These are phyloP conservation scores for Begonia peltatifolia DNA, from an alignment of 306 rosid genomes.

Conservation along the genomic window DNA sequence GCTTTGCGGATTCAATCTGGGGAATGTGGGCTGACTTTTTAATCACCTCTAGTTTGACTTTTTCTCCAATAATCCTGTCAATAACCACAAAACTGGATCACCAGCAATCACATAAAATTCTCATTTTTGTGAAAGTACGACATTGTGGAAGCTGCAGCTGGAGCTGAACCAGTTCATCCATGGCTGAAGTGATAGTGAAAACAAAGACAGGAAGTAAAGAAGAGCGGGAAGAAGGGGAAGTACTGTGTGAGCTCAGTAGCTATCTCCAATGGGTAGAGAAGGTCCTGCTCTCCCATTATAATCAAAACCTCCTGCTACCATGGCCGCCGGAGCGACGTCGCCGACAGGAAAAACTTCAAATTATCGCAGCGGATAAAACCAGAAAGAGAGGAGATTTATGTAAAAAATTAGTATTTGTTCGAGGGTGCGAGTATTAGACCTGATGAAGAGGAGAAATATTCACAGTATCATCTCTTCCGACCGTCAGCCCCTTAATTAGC, in stretches of 20 bases:
- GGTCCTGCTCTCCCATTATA: conserved; percentile 74
- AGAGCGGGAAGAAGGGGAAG: conserved; percentile 5
- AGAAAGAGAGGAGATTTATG: no score
- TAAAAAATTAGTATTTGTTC: no score
- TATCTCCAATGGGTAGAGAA: conserved; percentile 54
- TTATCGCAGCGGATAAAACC: no score
- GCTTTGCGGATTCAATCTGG: conserved; percentile 41
- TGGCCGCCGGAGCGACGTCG: no score
- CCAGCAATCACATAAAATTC: no score
- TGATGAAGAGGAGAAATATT: conserved; percentile 46
- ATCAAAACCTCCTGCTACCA: conserved; percentile 52
- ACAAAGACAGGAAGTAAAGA: not conserved
- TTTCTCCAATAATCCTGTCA: conserved; percentile 51
- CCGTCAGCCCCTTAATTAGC: conserved; percentile 46
- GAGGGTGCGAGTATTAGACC: conserved; percentile 13
- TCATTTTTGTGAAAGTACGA: no score
- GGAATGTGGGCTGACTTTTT: conserved; percentile 69
- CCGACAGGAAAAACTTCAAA: no score
- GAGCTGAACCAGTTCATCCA: no score
- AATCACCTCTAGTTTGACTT: conserved; percentile 50
- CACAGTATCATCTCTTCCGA: conserved; percentile 36
- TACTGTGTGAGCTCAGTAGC: conserved; percentile 58
- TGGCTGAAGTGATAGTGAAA: not conserved
- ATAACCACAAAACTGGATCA: not conserved
- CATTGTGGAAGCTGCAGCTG: no score